These are phyloP conservation scores for Sphaerulina musiva DNA, from an alignment of 2,329 filamentous ascomycete genomes.

Conservation along the genomic window DNA sequence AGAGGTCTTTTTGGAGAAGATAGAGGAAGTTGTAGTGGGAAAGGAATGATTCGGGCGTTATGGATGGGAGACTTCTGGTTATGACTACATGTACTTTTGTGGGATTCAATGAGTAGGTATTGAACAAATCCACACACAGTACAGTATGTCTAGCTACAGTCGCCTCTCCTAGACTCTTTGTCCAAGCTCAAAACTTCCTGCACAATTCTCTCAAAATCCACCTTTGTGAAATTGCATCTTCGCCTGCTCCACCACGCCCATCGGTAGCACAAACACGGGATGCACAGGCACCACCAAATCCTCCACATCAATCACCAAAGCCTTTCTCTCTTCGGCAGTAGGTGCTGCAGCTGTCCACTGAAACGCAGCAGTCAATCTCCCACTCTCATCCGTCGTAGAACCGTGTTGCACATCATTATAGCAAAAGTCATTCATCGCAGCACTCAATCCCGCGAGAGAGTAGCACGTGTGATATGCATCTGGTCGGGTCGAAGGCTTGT, in stretches of 20 bases:
- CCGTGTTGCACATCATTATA: slow-evolving; percentile 35
- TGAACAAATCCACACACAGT: no score
- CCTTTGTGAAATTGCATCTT: slow-evolving; percentile 22
- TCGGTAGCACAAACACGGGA: slow-evolving; percentile 79
- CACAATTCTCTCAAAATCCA: slow-evolving; percentile 2
- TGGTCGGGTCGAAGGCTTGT: slow-evolving; percentile 86
- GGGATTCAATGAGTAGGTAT: no score
- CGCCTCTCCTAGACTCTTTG: no score
- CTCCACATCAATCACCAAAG: slow-evolving; percentile 57
- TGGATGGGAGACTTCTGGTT: no score
- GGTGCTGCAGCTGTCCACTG: slow-evolving; percentile 45
- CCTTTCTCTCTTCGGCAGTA: slow-evolving; percentile 46
- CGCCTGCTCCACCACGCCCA: slow-evolving; percentile 53
- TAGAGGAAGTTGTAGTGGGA: no score
- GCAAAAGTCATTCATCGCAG: slow-evolving; percentile 61
- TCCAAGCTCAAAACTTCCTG: not conserved
- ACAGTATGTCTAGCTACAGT: no score
- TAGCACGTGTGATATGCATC: slow-evolving; percentile 95
- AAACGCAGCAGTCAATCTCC: slow-evolving; percentile 37
- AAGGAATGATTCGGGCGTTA: no score
- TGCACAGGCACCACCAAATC: slow-evolving; percentile 68
- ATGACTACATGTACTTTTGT: no score
- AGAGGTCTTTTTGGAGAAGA: not conserved
- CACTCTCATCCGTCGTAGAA: slow-evolving; percentile 13
- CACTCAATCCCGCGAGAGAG: slow-evolving; percentile 77